Base-by-base conservation (phyloP, 2,329 filamentous ascomycete genomes). In the Aspergillus chevalieri region DNA sequence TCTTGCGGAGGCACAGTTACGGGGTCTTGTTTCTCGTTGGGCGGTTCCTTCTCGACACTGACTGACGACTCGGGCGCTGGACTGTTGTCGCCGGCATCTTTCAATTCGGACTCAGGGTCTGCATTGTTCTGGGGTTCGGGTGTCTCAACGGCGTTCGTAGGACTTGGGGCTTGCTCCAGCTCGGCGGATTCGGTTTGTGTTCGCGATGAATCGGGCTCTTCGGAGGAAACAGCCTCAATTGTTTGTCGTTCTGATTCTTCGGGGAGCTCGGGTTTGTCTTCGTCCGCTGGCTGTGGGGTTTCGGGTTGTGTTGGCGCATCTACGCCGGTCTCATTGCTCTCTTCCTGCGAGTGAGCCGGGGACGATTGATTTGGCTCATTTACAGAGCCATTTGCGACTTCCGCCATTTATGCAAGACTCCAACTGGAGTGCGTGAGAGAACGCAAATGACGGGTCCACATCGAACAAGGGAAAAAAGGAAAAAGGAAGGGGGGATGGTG, bases 331-430 rank as follows among this genome's bases (percentile, higher is more conserved):
- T 66, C 60, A 50, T 64, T 62, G 53, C 55, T 52, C 47, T 63
- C 58, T 60, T 52, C 52, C 57, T 64, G 57, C 47, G 61, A 55
- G 50, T 56, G 52, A 51, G 54, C 46, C 46, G 58, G 53, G 55
- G 58, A 54, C 55, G 57, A 53, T 39, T 61, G 60, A 55, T 55
- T 52, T 49, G 61, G 65, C 62, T 65, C 64, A 52, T 59, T 57
- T 34, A 52, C 48, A 52, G 64, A 59, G 64, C 60, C 63, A 55
- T 66, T 59, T 54, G 70, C 67, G 47, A 66, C 65, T 57, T 71
- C 69, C 60, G 67, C 69, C 69, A 72, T 72, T 59, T 68, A 67
- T 67, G 58, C 54, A 56, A 64, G 59, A 67, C 66, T 67, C 65
- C 65, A 59, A 56, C 49, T 60, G 65, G 61, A 62, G 59, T 55